phyloP scores from a whole-genome alignment of 1,139 yeast genomes.

The Pneumocystis sp. region DNA sequence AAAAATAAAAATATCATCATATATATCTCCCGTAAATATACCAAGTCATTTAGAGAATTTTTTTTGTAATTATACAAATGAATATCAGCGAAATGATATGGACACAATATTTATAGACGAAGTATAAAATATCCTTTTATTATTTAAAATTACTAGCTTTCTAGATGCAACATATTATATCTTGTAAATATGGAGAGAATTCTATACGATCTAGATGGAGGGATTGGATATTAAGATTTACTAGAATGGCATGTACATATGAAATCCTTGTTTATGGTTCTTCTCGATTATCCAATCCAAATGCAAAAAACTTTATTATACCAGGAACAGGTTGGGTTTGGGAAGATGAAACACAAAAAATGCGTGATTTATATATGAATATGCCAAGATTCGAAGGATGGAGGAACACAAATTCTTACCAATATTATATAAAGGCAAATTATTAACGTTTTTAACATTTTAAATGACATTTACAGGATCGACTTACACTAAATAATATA shows the following conservation, averaged over 20 bases:
- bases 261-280: conserved; percentile 21
- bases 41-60: conserved; percentile 6
- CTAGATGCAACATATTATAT: conserved; percentile 20
- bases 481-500: conserved; percentile 15
- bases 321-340: conserved; percentile 26
- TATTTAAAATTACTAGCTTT: neutral
- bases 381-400: conserved; percentile 25
- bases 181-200: conserved; percentile 24
- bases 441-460: neutral
- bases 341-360: conserved; percentile 20
- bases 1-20: conserved; percentile 28
- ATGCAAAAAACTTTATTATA: conserved; percentile 17
- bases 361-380: conserved; percentile 19
- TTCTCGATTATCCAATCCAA: conserved; percentile 22
- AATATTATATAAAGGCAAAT: neutral
- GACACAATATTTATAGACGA: conserved; percentile 24
- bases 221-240: conserved; percentile 22
- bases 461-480: conserved; percentile 19
- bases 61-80: conserved; percentile 6
- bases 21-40: conserved; percentile 1
- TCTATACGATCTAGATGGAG: conserved; percentile 23
- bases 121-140: neutral
- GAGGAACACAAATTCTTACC: conserved; percentile 20
- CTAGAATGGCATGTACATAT: conserved; percentile 23
- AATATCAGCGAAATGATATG: conserved; percentile 9